Conservation (phyloP, 257 asterid genomes). For the Solanum microdontum region DNA sequence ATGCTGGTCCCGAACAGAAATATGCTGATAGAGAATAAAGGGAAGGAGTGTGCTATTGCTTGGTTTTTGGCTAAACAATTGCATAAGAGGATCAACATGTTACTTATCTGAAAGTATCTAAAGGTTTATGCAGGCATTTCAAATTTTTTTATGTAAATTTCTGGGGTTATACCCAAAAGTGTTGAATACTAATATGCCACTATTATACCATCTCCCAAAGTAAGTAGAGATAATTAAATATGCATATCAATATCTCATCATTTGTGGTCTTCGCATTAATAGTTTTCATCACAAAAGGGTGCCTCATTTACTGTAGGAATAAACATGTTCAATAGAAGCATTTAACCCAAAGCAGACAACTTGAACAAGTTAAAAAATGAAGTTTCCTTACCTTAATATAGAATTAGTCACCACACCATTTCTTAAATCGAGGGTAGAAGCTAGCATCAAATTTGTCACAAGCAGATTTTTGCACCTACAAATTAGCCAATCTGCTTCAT, state of each 20-base stretch:
- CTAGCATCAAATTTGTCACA: slow-evolving; percentile 76
- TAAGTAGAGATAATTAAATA: not conserved
- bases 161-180: not conserved
- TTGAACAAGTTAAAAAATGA: not conserved
- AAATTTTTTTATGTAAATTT: not conserved
- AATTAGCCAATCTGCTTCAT: not conserved
- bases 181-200: not conserved
- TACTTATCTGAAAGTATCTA: not conserved
- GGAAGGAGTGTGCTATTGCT: not conserved
- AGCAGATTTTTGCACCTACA: slow-evolving; percentile 70
- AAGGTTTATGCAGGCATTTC: not conserved
- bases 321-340: not conserved
- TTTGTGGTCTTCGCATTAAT: not conserved
- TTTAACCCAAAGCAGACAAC: not conserved
- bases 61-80: not conserved
- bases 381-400: slow-evolving; percentile 50
- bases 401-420: slow-evolving; percentile 97
- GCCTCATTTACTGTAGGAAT: not conserved
- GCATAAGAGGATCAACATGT: not conserved
- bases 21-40: not conserved
- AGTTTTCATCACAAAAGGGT: not conserved
- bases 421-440: slow-evolving; percentile 93
- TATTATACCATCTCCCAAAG: not conserved
- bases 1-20: not conserved
- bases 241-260: not conserved